Conservation (phyloP, 2,329 filamentous ascomycete species). For the Epicoccum nigrum region DNA sequence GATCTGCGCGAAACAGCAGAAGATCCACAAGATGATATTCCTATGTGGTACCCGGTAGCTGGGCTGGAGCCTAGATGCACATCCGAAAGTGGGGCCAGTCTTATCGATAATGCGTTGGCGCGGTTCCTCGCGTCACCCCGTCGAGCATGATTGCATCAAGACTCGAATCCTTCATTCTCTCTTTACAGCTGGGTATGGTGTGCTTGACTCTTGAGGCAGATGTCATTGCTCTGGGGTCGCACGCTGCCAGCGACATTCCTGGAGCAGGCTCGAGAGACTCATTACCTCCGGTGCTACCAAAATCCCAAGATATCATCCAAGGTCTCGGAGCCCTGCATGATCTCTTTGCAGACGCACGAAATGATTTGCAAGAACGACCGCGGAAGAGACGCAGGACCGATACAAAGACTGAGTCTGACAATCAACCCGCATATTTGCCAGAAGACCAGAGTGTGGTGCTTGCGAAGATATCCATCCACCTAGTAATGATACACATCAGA, state of each 20-base stretch:
- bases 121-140: background rate
- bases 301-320: slow-evolving; percentile 18
- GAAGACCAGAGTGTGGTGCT: slow-evolving; percentile 36
- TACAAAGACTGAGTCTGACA: background rate
- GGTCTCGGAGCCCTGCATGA: slow-evolving; percentile 18
- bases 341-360: slow-evolving; percentile 22
- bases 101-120: slow-evolving; percentile 11
- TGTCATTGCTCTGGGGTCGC: slow-evolving; percentile 11
- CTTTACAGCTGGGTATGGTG: slow-evolving; percentile 13
- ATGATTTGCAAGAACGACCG: slow-evolving; percentile 21
- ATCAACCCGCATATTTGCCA: slow-evolving; percentile 16
- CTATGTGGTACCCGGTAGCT: too few species aligned
- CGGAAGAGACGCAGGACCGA: slow-evolving; percentile 40
- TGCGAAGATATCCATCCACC: slow-evolving; percentile 30
- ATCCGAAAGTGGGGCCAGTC: background rate
- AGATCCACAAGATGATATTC: too few species aligned
- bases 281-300: background rate
- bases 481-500: slow-evolving; percentile 18
- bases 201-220: slow-evolving; percentile 26
- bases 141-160: background rate
- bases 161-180: too few species aligned
- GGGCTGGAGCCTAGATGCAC: too few species aligned
- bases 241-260: background rate
- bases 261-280: background rate
- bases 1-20: too few species aligned